Conservation (phyloP, 2,329 filamentous ascomycete species). For the Ophiostoma piceae region DNA sequence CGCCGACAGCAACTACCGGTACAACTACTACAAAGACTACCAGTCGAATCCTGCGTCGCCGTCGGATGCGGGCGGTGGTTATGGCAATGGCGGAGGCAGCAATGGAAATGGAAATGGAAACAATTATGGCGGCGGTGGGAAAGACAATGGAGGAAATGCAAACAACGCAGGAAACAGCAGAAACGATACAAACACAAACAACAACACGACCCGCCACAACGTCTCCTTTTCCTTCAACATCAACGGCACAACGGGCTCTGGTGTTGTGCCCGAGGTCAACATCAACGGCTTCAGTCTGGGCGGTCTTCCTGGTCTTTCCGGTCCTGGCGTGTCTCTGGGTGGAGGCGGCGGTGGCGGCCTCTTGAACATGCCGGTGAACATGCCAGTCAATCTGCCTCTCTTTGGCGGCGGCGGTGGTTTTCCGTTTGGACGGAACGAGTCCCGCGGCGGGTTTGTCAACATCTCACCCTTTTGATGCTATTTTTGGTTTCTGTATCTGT, state of each 20-base stretch:
- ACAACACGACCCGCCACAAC: not conserved
- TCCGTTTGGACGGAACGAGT: constrained; percentile 16
- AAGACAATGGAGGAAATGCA: not conserved
- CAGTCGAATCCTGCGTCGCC: constrained; percentile 21
- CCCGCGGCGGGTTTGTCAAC: constrained; percentile 2
- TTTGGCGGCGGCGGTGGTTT: constrained; percentile 22
- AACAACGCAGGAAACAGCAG: not conserved
- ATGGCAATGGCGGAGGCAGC: not conserved
- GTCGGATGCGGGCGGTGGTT: not conserved
- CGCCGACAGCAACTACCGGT: constrained; percentile 21
- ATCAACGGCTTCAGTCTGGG: not conserved
- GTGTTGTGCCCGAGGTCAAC: not conserved
- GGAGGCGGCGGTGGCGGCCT: constrained; percentile 6
- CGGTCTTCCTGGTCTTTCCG: not conserved
- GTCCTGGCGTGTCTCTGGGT: not conserved
- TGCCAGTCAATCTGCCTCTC: constrained; percentile 19
- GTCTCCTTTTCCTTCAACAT: not conserved
- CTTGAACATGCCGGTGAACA: not conserved
- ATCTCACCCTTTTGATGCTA: not conserved
- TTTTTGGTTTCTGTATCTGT: not conserved
- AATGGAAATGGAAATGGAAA: not conserved
- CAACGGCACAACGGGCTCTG: not conserved
- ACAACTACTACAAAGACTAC: constrained; percentile 24
- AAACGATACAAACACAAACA: not conserved
- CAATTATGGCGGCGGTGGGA: not conserved